Evolutionary conservation across 371 early-diverging fungal species (phyloP).

Genomic region (Mucor plumbeus): DNA sequence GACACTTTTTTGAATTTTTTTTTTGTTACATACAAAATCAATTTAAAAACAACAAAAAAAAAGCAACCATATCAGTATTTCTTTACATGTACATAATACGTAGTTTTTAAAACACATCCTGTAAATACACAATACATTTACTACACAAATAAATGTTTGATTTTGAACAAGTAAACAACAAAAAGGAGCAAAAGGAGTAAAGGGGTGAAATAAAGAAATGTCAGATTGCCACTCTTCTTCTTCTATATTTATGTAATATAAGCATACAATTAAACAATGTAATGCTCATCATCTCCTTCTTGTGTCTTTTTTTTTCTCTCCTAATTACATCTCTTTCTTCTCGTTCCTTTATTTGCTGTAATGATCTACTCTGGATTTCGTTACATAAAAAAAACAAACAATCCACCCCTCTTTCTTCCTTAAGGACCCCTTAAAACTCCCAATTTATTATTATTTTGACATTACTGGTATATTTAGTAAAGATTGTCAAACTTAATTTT

Average conservation of each 20-base stretch:
- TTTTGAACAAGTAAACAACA: not conserved
- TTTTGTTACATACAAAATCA: conserved; percentile 2
- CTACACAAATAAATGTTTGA: not conserved
- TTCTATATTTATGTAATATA: not conserved
- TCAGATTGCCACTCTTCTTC: conserved; percentile 6
- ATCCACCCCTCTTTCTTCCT: not conserved
- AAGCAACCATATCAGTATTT: not conserved
- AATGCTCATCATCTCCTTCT: conserved; percentile 6
- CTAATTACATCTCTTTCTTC: not conserved
- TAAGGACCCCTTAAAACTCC: not conserved
- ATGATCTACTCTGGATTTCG: not conserved
- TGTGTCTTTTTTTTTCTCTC: not conserved
- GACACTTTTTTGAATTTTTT: not conserved
- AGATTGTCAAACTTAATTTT: conserved; percentile 5
- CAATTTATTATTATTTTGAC: conserved; percentile 7
- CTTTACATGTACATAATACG: not conserved
- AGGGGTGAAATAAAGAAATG: not conserved
- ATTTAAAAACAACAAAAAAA: not conserved
- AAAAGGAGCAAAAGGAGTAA: not conserved
- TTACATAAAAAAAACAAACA: not conserved
- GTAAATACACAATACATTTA: not conserved
- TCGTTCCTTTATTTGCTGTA: conserved; percentile 5
- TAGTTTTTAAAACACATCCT: not conserved
- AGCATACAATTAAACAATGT: conserved; percentile 1
- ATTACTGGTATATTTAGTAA: not conserved